Evolutionary conservation across 768 basidiomycete species (phyloP), one percentile per base, ranked within the genome.

Genomic region (Pholiota molesta): DNA sequence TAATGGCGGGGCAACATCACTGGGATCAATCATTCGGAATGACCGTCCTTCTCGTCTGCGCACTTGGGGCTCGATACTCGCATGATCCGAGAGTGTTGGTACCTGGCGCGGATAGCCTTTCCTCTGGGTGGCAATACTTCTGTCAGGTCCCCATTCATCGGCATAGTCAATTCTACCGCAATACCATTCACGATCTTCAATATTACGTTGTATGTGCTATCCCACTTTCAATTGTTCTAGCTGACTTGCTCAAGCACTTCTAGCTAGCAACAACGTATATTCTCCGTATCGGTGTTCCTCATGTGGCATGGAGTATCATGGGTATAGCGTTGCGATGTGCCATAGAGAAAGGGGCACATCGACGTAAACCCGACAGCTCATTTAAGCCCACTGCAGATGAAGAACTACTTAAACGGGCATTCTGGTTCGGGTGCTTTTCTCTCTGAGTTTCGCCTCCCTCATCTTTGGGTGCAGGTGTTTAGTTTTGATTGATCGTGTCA

Each of bases 151-250:
- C 88, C 56, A 78, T 85, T 61, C 79, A 88, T 57, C 81, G 85
- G 61, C 84, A 83, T 69, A 81, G 73, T 91, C 35, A 77, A 89
- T 19, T 78, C 83, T 0, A 80, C 82, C 13, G 83, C 89, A 2
- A 77, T 81, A 5, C 67, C 23, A 2, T 94, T 56, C 86, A 86
- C 69, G 91, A 92, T 66, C 74, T 96, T 23, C 93, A 96, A 70
- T 80, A 80, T 21, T 86, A 86, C 67, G 79, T 81, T 68, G 87
- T 88, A 69, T 60, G 83, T 69, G 26, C n/a, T 3, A 26, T 29
- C 51, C 31, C 44, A 28, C 37, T 77, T 70, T 77, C 79, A 61
- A n/a, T 31, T n/a, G 5, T 40, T 45, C 40, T 47, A 40, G 42
- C n/a, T 53, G 17, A 52, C 26, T 44, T 45, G 19, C 28, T 59